Base-by-base conservation (phyloP, 1,139 yeast species). In the Candida buenavistaensis region DNA sequence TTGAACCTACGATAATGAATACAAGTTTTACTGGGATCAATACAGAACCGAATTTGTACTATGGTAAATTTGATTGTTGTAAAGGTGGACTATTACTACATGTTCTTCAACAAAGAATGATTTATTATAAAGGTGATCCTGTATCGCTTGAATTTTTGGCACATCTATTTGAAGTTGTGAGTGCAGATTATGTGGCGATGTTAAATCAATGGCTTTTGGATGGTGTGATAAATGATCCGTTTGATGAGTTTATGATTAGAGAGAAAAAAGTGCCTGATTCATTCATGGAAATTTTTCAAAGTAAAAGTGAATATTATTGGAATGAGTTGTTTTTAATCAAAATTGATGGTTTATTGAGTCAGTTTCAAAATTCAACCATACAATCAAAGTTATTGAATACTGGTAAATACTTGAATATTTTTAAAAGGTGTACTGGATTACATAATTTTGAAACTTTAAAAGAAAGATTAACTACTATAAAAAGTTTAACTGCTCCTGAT, bases 391-490 rank as follows among this genome's bases (percentile, higher is more conserved):
- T 92, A 1, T 62, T 92, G 17, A 67, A 80, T 34, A 88, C 97
- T 0, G 99, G 99, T 1, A 89, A 88, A 55, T 82, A 82, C 47
- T 62, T 90, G 38, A 86, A 87, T 47, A 82, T 92, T 4, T 72
- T 85, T 37, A 73, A 80, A 39, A 79, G 70, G 37, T 79, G 87
- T 45, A 62, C 68, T 8, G 78, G 79, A 0, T 41, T 65, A 8
- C 62, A 64, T 26, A 57, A 64, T 36, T 60, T 68, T 30, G 56
- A 56, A 11, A 37, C 37, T 12, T 50, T 65, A 7, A 51, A 57
- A 29, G 71, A 67, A 32, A 37, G 37, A 15, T 50, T 60, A 14
- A 46, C 40, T 22, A 61, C 61, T 2, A 60, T 64, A 26, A 60
- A 54, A 9, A 62, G 55, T 30, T 62, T 88, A 30, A 81, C 77